These are phyloP conservation scores for Pinguiococcus pyrenoidosus DNA, from an alignment of 108 stramenopile genomes.

Conservation along the genomic window DNA sequence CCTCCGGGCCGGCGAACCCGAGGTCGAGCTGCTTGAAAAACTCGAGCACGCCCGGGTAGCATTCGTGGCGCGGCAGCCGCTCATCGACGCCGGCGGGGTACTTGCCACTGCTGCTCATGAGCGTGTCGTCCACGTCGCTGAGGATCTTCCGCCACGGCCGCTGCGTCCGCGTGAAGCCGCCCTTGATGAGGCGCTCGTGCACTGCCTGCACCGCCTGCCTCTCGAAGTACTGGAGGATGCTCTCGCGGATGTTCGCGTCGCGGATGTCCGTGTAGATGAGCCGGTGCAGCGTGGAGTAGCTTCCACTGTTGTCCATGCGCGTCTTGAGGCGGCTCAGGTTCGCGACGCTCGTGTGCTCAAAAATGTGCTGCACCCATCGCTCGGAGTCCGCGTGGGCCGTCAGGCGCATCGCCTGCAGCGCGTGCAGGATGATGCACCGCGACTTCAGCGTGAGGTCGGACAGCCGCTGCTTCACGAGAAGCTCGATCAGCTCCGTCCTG, in stretches of 20 bases:
- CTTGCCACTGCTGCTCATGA: constrained; percentile 74
- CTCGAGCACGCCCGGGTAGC: constrained; percentile 87
- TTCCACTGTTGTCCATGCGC: constrained; percentile 66
- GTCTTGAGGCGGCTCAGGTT: constrained; percentile 84
- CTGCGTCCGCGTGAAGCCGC: constrained; percentile 18
- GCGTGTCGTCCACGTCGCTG: constrained; percentile 94
- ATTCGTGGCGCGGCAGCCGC: background rate
- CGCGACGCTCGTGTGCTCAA: constrained; percentile 72
- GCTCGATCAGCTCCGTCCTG: constrained; percentile 65
- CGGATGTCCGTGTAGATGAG: constrained; percentile 85
- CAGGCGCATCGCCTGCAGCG: constrained; percentile 29
- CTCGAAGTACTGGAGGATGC: constrained; percentile 75
- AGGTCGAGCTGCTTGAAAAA: constrained; percentile 89
- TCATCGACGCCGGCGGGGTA: constrained; percentile 88
- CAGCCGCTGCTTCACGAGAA: constrained; percentile 66
- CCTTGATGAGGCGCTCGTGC: constrained; percentile 28
- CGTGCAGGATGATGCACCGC: constrained; percentile 22
- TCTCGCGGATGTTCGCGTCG: constrained; percentile 60
- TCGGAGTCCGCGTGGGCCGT: constrained; percentile 48
- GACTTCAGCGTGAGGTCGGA: constrained; percentile 54
- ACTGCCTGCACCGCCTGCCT: constrained; percentile 80
- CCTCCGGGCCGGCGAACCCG: constrained; percentile 63
- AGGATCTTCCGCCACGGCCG: constrained; percentile 84
- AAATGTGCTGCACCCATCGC: constrained; percentile 77
- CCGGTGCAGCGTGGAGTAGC: constrained; percentile 70